Base-by-base conservation (phyloP, 139 green algal genomes). In the Spirogloea muscicola region DNA sequence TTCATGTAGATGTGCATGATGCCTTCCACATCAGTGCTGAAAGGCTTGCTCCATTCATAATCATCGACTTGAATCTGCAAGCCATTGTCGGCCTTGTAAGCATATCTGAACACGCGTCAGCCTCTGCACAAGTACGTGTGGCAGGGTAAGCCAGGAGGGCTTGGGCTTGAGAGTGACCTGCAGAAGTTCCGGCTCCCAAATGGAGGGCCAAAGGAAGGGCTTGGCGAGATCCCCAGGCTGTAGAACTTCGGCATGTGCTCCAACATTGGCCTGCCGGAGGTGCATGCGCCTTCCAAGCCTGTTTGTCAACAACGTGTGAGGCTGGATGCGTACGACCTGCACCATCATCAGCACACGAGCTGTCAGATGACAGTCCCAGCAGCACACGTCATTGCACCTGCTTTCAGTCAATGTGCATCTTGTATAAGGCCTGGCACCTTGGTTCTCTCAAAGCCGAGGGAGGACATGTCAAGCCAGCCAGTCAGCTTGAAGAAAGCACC, bases 271-370 rank as follows among this genome's bases (percentile, higher is more conserved):
- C 49, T 80, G 72, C 2, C 62, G 21, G 27, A 80, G 25, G 25
- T 49, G 9, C 44, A 80, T 34, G 33, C 40, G 27, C 5, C 49
- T 21, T 10, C 72, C 72, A 0, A 77, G 29, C 31, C 34, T 39
- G 59, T 80, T 80, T 27, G 52, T 48, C 41, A 77, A 80, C n/a
- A 58, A 29, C 1, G 72, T 77, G 58, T 64, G 43, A 40, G 72
- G 72, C 44, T 75, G 72, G 29, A 80, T 34, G 27, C 62, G 40
- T 1, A 80, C 66, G 29, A 78, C 69, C 68, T 77, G 68, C 68
- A 76, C 25, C 21, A 39, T n/a, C n/a, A n/a, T n/a, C n/a, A n/a
- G n/a, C n/a, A n/a, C n/a, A n/a, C n/a, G n/a, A n/a, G n/a, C n/a
- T n/a, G n/a, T n/a, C n/a, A n/a, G n/a, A n/a, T n/a, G n/a, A n/a